Evolutionary conservation across 495 filamentous ascomycete species (phyloP), one percentile per base, ranked within the genome.

Genomic region (Pyrenula massariospora): DNA sequence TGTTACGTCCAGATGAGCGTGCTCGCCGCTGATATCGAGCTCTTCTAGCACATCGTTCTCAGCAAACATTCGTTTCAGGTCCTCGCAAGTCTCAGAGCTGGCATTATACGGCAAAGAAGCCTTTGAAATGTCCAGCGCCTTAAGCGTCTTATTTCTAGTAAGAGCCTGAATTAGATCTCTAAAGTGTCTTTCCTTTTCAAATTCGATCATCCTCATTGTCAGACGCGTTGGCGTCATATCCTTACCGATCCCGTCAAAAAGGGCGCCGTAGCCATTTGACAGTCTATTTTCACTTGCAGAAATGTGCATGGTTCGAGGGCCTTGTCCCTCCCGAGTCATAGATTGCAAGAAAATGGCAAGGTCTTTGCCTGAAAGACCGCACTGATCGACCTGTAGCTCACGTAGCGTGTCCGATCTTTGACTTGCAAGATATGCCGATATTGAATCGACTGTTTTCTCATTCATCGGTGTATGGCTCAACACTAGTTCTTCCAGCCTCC

Each of bases 11-110:
- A 96, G 74, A 63, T 91, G 85, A 8, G 89, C 87, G 60, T 86
- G 86, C 65, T 95, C 93, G 3, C 93, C 93, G 5, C 90, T 93
- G 50, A 96, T 82, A 65, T 96, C 87, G 15, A 98, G 70, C 55
- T 83, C 87, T 56, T 83, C 78, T 12, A 98, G 72, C 0, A 85
- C 88, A 10, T 77, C 70, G 61, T 98, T 96, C 54, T 83, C 74
- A 24, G 85, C 82, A 59, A 98, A 88, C 70, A 96, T 81, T 48
- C 77, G 58, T 60, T 86, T 81, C 15, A 96, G 64, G n/a, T 83
- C 76, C 49, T 81, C 75, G 58, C 86, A 89, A 0, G 90, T 91
- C 54, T 89, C 83, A 1, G 80, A 75, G 42, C 83, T 81, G 1
- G 87, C 84, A 56, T 91, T 85, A 47, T 85, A 86, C 0, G 91